Percentiles rank a stretch among this genome's conserved stretches.
Evolutionary conservation across 1,139 yeast genomes (phyloP).

Genomic region (Kurtzmaniella quercitrusa): DNA sequence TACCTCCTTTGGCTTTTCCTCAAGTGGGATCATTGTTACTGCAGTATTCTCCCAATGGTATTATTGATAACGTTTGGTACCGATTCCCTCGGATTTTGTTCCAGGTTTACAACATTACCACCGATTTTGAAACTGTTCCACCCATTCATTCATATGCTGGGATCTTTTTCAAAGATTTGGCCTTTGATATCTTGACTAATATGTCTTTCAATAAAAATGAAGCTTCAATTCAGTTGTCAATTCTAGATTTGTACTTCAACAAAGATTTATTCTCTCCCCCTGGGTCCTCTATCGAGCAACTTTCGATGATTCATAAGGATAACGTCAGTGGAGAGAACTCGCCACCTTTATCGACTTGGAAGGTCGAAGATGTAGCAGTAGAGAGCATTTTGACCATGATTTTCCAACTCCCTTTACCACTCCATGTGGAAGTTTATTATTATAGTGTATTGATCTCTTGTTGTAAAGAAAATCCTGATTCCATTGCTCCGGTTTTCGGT

Average conservation of each 20-base stretch:
- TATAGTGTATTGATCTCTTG: conserved; percentile 86
- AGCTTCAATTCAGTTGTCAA: conserved; percentile 78
- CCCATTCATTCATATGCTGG: conserved; percentile 50
- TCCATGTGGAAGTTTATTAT: conserved; percentile 72
- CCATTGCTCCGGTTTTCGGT: conserved; percentile 94
- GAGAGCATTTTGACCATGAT: conserved; percentile 79
- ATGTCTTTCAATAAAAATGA: conserved; percentile 87
- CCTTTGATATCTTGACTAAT: conserved; percentile 69
- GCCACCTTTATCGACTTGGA: conserved; percentile 69
- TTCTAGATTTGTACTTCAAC: conserved; percentile 70
- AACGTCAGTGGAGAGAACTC: conserved; percentile 36
- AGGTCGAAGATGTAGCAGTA: conserved; percentile 84
- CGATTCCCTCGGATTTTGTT: conserved; percentile 56
- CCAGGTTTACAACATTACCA: conserved; percentile 54
- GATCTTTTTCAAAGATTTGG: conserved; percentile 67
- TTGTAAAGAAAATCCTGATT: conserved; percentile 81
- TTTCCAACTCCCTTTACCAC: conserved; percentile 66
- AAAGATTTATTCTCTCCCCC: conserved; percentile 74
- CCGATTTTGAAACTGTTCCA: conserved; percentile 70
- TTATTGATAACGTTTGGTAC: conserved; percentile 37
- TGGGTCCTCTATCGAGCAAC: conserved; percentile 75
- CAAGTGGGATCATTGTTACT: conserved; percentile 30
- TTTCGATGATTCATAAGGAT: conserved; percentile 37
- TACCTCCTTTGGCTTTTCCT: conserved; percentile 49
- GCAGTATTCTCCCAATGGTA: conserved; percentile 23